Evolutionary conservation across 228 moss, liverwort and hornwort genomes (phyloP), one percentile per base, ranked within the genome.

Genomic region (Sphagnum magellanicum): DNA sequence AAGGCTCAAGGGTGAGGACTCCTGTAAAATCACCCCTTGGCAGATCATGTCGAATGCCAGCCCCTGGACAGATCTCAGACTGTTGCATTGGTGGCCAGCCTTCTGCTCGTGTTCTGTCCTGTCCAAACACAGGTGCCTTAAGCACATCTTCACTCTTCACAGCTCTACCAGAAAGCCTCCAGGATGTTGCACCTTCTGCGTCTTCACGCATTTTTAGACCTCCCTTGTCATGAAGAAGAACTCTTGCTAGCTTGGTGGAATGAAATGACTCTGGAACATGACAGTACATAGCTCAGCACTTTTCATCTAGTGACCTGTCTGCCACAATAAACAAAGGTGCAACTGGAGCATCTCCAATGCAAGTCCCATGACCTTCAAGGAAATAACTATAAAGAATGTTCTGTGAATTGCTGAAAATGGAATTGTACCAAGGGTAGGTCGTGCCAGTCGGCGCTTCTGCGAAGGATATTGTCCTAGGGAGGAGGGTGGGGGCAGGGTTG

Each of bases 21-120:
- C 64, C 70, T 9, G 61, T 16, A 13, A 69, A 50, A 0, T 81
- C 81, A 51, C 57, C 68, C 14, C 63, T 49, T 6, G 71, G 59
- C 4, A 65, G 65, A 5, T 52, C 46, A 48, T 69, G n/a, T 68
- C 49, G 53, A 14, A 81, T 55, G 4, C 70, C 85, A 14, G 52
- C 32, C 32, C 32, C 15, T 8, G 49, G 70, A 5, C 49, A 15
- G 15, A 60, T 63, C 16, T 77, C 79, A 6, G 79, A 61, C 32
- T 64, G 60, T 51, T 60, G 59, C 47, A 64, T 47, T 12, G 58
- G 62, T 51, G 75, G 75, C 88, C 90, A 84, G 16, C 61, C 71
- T 10, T 82, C 79, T 15, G 65, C 16, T 50, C 72, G 79, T 57
- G 50, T 64, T 65, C 73, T 79, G 32, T 32, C 32, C 32, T 32